Evolutionary conservation across 345 rosid species (phyloP).

Genomic region (Abelmoschus esculentus): DNA sequence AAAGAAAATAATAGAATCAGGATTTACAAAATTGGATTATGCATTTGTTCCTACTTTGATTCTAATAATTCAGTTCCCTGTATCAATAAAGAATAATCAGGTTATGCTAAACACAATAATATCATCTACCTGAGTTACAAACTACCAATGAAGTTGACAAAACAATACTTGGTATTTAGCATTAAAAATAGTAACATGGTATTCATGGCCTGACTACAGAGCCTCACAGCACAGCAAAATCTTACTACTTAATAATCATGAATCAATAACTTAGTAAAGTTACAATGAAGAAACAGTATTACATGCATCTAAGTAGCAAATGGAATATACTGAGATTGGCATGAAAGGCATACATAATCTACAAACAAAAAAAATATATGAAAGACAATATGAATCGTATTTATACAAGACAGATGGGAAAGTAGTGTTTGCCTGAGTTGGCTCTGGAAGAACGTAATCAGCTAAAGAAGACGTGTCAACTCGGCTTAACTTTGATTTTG

Average conservation of each 20-base stretch:
- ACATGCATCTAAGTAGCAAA: too few relatives aligned
- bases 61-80: not conserved
- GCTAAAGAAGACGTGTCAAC: not conserved
- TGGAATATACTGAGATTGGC: not conserved
- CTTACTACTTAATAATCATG: not conserved
- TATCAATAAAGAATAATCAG: not conserved
- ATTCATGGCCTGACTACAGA: not conserved
- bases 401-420: not conserved
- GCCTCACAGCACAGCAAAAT: not conserved
- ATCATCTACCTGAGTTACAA: not conserved
- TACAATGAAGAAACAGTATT: too few relatives aligned
- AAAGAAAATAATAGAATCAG: not conserved
- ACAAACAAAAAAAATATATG: not conserved
- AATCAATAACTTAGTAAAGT: not conserved
- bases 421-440: slow-evolving; percentile 4
- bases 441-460: not conserved
- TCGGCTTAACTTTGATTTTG: slow-evolving; percentile 10
- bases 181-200: not conserved
- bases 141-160: not conserved
- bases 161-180: not conserved
- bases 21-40: not conserved
- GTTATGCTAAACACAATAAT: not conserved
- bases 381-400: not conserved
- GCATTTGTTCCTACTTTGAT: not conserved
- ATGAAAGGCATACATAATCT: not conserved